Percentiles rank a stretch among this genome's conserved stretches.
Evolutionary conservation across 1,139 yeast genomes (phyloP).

Genomic region (Maudiozyma humilis): DNA sequence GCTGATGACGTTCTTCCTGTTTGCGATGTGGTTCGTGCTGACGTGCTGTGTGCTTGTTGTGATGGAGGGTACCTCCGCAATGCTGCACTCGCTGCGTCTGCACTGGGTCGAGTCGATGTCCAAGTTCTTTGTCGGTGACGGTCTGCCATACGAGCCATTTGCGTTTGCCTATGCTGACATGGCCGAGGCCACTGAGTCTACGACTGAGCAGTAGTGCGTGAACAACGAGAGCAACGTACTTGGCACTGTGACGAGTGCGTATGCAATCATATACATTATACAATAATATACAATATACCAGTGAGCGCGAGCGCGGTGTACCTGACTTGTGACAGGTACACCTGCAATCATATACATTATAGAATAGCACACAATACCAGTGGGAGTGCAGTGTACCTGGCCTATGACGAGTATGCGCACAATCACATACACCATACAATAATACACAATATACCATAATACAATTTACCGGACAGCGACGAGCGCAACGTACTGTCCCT

Average conservation of each 20-base stretch:
- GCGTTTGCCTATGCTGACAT: constrained; percentile 39
- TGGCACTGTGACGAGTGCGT: too few species aligned
- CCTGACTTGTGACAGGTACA: too few species aligned
- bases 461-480: too few species aligned
- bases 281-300: neutral
- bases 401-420: too few species aligned
- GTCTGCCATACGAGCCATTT: constrained; percentile 80
- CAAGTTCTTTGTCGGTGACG: constrained; percentile 94
- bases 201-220: constrained; percentile 1
- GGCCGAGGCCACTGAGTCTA: constrained; percentile 11
- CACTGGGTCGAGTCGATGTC: constrained; percentile 99
- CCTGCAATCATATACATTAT: too few species aligned
- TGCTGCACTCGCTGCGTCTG: constrained; percentile 91
- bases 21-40: constrained; percentile 90
- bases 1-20: constrained; percentile 62
- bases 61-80: constrained; percentile 98
- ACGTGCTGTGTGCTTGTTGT: constrained; percentile 86
- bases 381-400: too few species aligned
- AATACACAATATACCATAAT: too few species aligned
- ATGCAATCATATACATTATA: too few species aligned
- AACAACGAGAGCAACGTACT: too few species aligned
- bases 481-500: too few species aligned
- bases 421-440: too few species aligned
- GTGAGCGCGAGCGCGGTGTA: too few species aligned
- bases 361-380: neutral